Base-by-base conservation (phyloP, 306 rosid species). In the Trifolium dubium region DNA sequence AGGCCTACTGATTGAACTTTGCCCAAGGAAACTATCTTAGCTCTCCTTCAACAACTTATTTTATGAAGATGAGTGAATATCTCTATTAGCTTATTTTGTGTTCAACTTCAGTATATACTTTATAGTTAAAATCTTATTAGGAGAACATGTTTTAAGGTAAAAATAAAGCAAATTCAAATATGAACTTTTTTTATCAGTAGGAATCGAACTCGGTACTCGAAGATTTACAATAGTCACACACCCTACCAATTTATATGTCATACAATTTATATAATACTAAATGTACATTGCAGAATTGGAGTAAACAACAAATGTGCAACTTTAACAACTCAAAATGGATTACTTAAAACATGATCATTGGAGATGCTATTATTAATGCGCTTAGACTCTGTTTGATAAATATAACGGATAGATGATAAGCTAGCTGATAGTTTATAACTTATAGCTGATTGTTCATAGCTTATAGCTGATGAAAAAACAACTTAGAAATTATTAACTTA, bases 1-100 rank as follows among this genome's bases (percentile, higher is more conserved):
- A 75, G 97, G 97, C 18, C 74, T 90, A 0, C 90, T 88, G 0
- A 30, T 87, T 58, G 76, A 86, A 71, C 68, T 87, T 78, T 72
- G 15, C 71, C 86, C 87, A 62, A 85, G 81, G 81, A 74, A 43
- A 72, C 34, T 23, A 8, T 44, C 79, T 73, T 77, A 72, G 72
- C 31, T 49, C 11, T 39, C 47, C 34, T 47, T 81, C 56, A 70
- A 30, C 28, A 44, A 71, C 28, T 17, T 65, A 35, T 11, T 41
- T 50, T 12, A 35, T 30, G 51, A 8, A 44, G 14, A 67, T 37
- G 3, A 39, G 32, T 12, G 32, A 17, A 10, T 13, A 13, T 19
- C 29, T 65, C 23, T 74, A 34, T 54, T 15, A 65, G 44, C 19
- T 51, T 19, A 23, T 54, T 6, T 51, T 64, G 54, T 64, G 53